phyloP scores from a whole-genome alignment of 2,329 filamentous ascomycete species.

The Aspergillaceae sp. region DNA sequence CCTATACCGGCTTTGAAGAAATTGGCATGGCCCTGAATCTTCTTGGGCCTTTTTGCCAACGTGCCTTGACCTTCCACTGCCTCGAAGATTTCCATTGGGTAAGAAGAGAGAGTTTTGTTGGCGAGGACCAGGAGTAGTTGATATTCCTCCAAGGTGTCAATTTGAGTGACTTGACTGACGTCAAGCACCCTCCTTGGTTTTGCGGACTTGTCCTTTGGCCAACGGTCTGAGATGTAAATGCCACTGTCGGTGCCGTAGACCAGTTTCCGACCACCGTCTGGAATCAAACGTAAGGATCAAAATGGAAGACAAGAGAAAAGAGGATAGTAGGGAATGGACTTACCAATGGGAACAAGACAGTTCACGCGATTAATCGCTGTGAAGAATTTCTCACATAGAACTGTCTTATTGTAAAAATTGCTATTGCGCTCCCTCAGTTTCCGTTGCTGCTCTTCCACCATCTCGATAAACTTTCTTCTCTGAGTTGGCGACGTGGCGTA shows the following conservation, averaged over 20 bases:
- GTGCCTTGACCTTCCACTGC: slow-evolving; percentile 65
- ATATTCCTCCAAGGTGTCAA: slow-evolving; percentile 94
- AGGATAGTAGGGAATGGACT: slow-evolving; percentile 22
- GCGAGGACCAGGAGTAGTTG: slow-evolving; percentile 82
- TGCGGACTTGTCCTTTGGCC: slow-evolving; percentile 65
- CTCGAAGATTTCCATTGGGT: slow-evolving; percentile 77
- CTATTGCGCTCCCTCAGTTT: slow-evolving; percentile 65
- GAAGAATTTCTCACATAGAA: slow-evolving; percentile 80
- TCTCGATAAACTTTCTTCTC: slow-evolving; percentile 93
- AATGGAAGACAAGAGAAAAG: neutral
- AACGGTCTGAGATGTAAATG: slow-evolving; percentile 85
- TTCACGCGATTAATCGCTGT: slow-evolving; percentile 83
- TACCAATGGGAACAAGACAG: slow-evolving; percentile 85
- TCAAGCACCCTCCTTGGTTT: slow-evolving; percentile 80
- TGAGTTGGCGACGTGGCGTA: slow-evolving; percentile 79
- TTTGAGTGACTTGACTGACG: slow-evolving; percentile 77
- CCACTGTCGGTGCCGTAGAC: slow-evolving; percentile 92
- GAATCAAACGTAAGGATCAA: slow-evolving; percentile 10
- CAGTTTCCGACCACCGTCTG: slow-evolving; percentile 88
- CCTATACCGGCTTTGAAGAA: slow-evolving; percentile 98
- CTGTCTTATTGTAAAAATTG: slow-evolving; percentile 60
- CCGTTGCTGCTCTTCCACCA: slow-evolving; percentile 84
- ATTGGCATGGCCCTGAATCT: slow-evolving; percentile 94
- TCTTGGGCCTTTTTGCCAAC: slow-evolving; percentile 77
- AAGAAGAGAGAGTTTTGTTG: slow-evolving; percentile 87